Conservation (phyloP, 169 alveolate genomes). For the Plasmodium fragile region DNA sequence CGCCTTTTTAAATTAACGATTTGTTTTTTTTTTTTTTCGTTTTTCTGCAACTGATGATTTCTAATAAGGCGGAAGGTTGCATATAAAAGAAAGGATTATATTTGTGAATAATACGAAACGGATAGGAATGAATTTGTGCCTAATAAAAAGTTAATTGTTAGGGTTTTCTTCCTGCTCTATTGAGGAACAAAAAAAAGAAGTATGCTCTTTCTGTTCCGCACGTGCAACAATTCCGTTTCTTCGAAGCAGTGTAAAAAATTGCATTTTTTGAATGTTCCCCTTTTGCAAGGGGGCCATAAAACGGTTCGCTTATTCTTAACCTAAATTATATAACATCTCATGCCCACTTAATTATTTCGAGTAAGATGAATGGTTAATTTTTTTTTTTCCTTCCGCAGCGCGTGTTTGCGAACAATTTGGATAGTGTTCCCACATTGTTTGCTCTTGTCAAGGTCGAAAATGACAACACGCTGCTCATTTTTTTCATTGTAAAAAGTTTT, state of each 20-base stretch:
- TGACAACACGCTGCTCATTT: neutral
- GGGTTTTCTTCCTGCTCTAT: neutral
- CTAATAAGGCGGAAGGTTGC: neutral
- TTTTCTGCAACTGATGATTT: neutral
- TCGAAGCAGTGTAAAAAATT: neutral
- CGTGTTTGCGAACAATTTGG: neutral
- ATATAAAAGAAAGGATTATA: neutral
- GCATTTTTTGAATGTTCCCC: neutral
- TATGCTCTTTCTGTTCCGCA: neutral
- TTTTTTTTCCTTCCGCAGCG: neutral
- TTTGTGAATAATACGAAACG: neutral
- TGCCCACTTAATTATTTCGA: slow-evolving; percentile 2
- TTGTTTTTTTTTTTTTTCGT: neutral
- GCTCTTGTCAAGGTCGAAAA: neutral
- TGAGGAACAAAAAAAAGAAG: neutral
- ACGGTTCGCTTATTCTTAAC: neutral
- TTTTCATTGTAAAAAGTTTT: neutral
- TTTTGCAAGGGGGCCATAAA: neutral
- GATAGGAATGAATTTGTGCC: slow-evolving; percentile 2
- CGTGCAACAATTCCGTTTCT: neutral
- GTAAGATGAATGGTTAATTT: neutral
- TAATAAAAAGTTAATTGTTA: neutral
- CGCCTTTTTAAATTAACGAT: neutral
- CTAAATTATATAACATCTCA: neutral
- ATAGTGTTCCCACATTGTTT: neutral